These are phyloP conservation scores for Nicotiana tabacum DNA, from an alignment of 257 asterid genomes.

Conservation along the genomic window DNA sequence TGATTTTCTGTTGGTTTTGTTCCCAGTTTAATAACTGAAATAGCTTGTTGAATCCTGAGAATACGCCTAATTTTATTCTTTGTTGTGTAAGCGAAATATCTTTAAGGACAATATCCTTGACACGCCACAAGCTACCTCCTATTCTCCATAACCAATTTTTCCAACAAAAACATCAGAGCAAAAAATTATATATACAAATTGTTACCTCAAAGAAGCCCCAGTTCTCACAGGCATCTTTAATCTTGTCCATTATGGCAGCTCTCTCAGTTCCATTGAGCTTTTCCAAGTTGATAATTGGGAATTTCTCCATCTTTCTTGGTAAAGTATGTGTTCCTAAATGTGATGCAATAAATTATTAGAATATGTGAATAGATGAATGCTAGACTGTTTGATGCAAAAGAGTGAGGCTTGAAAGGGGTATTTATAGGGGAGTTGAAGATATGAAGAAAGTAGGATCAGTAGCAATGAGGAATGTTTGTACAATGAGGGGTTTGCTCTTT, in stretches of 20 bases:
- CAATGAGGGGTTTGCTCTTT: not conserved
- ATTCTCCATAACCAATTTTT: too few species aligned
- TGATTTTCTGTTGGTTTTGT: too few species aligned
- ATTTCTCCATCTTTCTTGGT: conserved; percentile 13
- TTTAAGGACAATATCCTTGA: too few species aligned
- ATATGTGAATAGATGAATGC: not conserved
- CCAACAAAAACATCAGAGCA: too few species aligned
- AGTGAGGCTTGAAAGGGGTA: not conserved
- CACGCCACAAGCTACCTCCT: too few species aligned
- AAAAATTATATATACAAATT: too few species aligned
- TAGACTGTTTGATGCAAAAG: not conserved
- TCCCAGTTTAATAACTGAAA: too few species aligned
- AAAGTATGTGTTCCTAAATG: not conserved
- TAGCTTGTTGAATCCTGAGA: too few species aligned
- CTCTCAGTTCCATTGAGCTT: conserved; percentile 16
- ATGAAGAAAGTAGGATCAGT: not conserved
- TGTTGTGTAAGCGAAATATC: too few species aligned
- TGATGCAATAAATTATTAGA: too few species aligned
- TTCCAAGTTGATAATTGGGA: conserved; percentile 19
- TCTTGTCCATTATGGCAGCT: conserved; percentile 2
- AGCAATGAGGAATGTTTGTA: not conserved
- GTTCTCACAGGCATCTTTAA: conserved; percentile 21
- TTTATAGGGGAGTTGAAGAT: not conserved
- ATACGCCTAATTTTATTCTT: too few species aligned
- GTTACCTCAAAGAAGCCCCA: conserved; percentile 31